phyloP scores from a whole-genome alignment of 1,139 yeast species.

The Pichia sp. region DNA sequence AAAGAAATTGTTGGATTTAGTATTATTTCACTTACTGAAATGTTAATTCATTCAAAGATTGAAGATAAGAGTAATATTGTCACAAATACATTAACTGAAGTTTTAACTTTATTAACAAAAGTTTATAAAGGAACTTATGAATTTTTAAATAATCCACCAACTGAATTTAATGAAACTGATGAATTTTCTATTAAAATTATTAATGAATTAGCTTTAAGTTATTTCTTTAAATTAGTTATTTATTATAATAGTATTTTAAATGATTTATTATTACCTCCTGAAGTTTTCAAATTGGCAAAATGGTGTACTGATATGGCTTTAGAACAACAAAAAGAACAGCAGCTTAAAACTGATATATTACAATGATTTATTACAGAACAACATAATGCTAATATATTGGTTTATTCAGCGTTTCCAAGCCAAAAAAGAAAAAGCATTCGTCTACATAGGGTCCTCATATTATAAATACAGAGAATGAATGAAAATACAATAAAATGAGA shows the following conservation, averaged over 20 bases:
- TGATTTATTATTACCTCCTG: conserved; percentile 55
- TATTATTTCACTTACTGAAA: conserved; percentile 52
- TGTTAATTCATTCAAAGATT: conserved; percentile 53
- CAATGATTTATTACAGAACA: neutral
- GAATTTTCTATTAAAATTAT: conserved; percentile 40
- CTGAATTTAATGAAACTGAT: conserved; percentile 30
- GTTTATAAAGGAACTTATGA: conserved; percentile 51
- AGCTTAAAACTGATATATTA: conserved; percentile 9
- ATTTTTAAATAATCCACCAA: conserved; percentile 34
- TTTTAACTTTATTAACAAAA: conserved; percentile 51
- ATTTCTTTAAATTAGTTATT: conserved; percentile 58
- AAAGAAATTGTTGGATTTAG: conserved; percentile 59
- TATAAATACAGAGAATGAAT: too few relatives aligned
- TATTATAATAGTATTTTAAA: conserved; percentile 56
- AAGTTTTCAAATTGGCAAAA: conserved; percentile 61
- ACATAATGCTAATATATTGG: neutral
- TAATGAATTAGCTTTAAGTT: conserved; percentile 57
- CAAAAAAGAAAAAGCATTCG: too few relatives aligned
- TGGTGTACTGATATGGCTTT: conserved; percentile 67
- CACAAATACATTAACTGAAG: conserved; percentile 49
- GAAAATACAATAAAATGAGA: too few relatives aligned
- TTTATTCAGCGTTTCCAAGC: too few relatives aligned
- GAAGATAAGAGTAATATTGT: conserved; percentile 57
- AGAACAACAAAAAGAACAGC: conserved; percentile 37
- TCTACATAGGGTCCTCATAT: too few relatives aligned